Evolutionary conservation across 1,284 basidiomycete species (phyloP).

Genomic region (Xanthoconium separans): DNA sequence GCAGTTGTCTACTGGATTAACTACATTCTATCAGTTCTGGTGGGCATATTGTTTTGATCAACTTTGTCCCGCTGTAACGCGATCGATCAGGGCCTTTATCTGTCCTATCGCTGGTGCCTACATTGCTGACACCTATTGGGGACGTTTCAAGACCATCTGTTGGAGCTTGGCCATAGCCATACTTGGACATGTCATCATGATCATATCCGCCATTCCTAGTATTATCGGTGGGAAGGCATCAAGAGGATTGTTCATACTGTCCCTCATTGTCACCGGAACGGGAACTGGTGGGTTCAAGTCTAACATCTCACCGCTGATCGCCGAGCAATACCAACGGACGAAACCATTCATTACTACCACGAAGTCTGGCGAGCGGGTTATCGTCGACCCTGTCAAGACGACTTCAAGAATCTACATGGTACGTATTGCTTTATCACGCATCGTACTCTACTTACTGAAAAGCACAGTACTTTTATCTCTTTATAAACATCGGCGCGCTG

Average conservation of each 20-base stretch:
- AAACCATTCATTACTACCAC: conserved; percentile 56
- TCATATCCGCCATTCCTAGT: conserved; percentile 69
- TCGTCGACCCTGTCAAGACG: conserved; percentile 79
- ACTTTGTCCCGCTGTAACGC: conserved; percentile 22
- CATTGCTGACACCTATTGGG: conserved; percentile 73
- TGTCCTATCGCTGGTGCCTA: conserved; percentile 68
- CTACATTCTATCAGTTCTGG: conserved; percentile 66
- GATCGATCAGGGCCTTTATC: conserved; percentile 47
- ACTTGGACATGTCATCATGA: conserved; percentile 72
- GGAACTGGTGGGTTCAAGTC: conserved; percentile 80
- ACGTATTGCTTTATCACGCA: conserved; percentile 3
- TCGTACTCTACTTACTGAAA: neutral
- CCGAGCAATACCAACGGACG: conserved; percentile 69
- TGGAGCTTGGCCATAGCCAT: conserved; percentile 55
- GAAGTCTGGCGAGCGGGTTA: conserved; percentile 70
- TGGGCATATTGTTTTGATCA: conserved; percentile 20
- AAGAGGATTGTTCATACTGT: conserved; percentile 62
- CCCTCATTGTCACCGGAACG: conserved; percentile 66
- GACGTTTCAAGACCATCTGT: conserved; percentile 73
- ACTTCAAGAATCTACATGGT: conserved; percentile 74
- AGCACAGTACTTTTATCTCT: conserved; percentile 72
- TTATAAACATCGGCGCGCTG: conserved; percentile 78
- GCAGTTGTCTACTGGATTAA: conserved; percentile 66
- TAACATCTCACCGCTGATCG: conserved; percentile 77
- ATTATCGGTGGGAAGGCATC: conserved; percentile 62